Conservation (phyloP, 768 basidiomycete species). For the Leccinellum rugosiceps region DNA sequence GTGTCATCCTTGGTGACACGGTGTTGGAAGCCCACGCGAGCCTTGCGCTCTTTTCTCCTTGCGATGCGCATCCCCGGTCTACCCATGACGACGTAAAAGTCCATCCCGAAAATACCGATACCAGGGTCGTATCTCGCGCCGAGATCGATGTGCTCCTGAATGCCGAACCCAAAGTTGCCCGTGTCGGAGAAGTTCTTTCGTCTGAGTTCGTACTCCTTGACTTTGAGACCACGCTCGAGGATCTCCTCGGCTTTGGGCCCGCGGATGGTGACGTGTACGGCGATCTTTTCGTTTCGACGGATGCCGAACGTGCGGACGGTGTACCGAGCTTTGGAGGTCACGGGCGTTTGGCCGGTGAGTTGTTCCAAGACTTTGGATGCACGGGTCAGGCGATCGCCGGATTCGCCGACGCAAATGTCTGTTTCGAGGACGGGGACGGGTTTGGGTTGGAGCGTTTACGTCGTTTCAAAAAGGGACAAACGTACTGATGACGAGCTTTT, state of each 20-base stretch:
- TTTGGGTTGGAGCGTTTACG: not conserved
- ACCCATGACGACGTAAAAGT: conserved; percentile 98
- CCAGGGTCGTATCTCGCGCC: conserved; percentile 97
- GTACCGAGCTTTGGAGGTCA: conserved; percentile 99
- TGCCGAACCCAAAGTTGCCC: conserved; percentile 99
- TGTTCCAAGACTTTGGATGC: conserved; percentile 99
- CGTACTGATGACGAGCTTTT: conserved; percentile 99
- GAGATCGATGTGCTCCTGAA: conserved; percentile 98
- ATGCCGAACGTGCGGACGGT: conserved; percentile 99
- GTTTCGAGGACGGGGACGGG: not conserved
- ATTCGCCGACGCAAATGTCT: conserved; percentile 99
- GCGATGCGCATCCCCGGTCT: conserved; percentile 91
- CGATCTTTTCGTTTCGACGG: conserved; percentile 99
- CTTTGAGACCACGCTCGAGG: conserved; percentile 97
- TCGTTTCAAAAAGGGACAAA: conserved; percentile 26
- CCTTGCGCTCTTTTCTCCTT: conserved; percentile 84
- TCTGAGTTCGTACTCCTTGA: conserved; percentile 99
- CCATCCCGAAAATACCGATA: conserved; percentile 99
- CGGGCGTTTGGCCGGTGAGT: conserved; percentile 98
- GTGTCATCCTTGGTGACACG: conserved; percentile 95
- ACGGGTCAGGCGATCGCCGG: conserved; percentile 97
- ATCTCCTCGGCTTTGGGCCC: conserved; percentile 99
- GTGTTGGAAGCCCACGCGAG: conserved; percentile 84
- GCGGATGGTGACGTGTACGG: conserved; percentile 97
- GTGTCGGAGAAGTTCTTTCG: conserved; percentile 98